Evolutionary conservation across 805 yeast genomes (phyloP).

Genomic region (Nakazawaea anatomiae): DNA sequence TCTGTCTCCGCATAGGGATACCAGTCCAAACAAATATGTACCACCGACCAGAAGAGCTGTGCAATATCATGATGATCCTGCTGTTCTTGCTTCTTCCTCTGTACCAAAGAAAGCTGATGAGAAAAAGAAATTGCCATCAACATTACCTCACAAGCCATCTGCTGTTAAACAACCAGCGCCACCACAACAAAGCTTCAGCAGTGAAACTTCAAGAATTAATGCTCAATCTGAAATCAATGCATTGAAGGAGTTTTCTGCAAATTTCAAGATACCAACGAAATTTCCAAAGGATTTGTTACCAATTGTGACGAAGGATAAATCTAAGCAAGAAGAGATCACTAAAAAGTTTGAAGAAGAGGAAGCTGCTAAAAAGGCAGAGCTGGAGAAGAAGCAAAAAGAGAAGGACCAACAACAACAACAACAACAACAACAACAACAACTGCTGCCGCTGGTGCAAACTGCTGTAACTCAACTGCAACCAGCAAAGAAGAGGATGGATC

Average conservation of each 20-base stretch:
- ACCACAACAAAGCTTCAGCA: slow-evolving; percentile 13
- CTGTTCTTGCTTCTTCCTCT: slow-evolving; percentile 51
- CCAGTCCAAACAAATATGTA: slow-evolving; percentile 36
- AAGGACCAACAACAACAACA: slow-evolving; percentile 5
- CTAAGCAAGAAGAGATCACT: slow-evolving; percentile 57
- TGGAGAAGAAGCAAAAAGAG: slow-evolving; percentile 13
- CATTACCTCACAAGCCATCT: slow-evolving; percentile 18
- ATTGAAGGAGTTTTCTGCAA: slow-evolving; percentile 72
- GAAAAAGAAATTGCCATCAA: slow-evolving; percentile 1
- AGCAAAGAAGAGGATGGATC: slow-evolving; percentile 45
- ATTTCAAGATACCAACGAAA: slow-evolving; percentile 52
- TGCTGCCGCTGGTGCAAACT: not conserved
- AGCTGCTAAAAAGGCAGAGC: slow-evolving; percentile 12
- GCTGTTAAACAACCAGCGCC: not conserved
- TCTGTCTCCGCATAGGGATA: not conserved
- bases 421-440: slow-evolving; percentile 3
- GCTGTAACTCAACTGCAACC: slow-evolving; percentile 1
- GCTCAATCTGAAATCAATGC: slow-evolving; percentile 63
- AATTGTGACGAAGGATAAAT: slow-evolving; percentile 59
- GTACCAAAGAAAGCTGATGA: not conserved
- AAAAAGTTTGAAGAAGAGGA: slow-evolving; percentile 20
- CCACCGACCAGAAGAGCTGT: slow-evolving; percentile 54
- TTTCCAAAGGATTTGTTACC: slow-evolving; percentile 63
- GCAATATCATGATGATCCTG: slow-evolving; percentile 55
- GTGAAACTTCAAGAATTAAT: slow-evolving; percentile 36